phyloP scores from a whole-genome alignment of 495 filamentous ascomycete species.

The Neurospora sp. region DNA sequence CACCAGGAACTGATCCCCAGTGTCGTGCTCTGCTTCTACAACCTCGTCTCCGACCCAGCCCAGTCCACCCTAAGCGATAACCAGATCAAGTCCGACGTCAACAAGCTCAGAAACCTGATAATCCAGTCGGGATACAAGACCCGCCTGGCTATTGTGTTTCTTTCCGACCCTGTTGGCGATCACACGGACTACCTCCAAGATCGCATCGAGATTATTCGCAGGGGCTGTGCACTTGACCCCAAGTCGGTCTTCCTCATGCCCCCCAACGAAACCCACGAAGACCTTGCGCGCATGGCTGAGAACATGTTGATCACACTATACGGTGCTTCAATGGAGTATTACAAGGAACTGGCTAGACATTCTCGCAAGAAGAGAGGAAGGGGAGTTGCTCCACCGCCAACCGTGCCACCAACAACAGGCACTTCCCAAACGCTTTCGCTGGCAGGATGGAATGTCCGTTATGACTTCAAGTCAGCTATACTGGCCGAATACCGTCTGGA shows the following conservation, averaged over 20 bases:
- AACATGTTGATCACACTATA: conserved; percentile 54
- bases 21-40: conserved; percentile 65
- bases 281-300: conserved; percentile 54
- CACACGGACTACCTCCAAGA: conserved; percentile 51
- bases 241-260: conserved; percentile 60
- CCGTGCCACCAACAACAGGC: conserved; percentile 70
- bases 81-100: conserved; percentile 80
- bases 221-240: conserved; percentile 66
- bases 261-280: conserved; percentile 32
- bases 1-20: conserved; percentile 75
- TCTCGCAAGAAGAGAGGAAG: conserved; percentile 70
- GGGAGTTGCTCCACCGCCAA: conserved; percentile 64
- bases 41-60: conserved; percentile 56
- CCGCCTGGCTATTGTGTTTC: conserved; percentile 62
- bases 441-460: conserved; percentile 81
- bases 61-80: conserved; percentile 70
- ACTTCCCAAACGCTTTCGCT: conserved; percentile 75
- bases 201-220: conserved; percentile 61
- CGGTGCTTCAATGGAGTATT: conserved; percentile 67
- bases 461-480: conserved; percentile 84
- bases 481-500: conserved; percentile 88
- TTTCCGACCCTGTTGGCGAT: conserved; percentile 56
- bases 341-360: conserved; percentile 83
- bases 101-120: conserved; percentile 56
- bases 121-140: conserved; percentile 60